A percentile compares a stretch with the other conserved stretches of the same genome.
Evolutionary conservation across 257 asterid genomes (phyloP).

Genomic region (Dorcoceras hygrometricum): DNA sequence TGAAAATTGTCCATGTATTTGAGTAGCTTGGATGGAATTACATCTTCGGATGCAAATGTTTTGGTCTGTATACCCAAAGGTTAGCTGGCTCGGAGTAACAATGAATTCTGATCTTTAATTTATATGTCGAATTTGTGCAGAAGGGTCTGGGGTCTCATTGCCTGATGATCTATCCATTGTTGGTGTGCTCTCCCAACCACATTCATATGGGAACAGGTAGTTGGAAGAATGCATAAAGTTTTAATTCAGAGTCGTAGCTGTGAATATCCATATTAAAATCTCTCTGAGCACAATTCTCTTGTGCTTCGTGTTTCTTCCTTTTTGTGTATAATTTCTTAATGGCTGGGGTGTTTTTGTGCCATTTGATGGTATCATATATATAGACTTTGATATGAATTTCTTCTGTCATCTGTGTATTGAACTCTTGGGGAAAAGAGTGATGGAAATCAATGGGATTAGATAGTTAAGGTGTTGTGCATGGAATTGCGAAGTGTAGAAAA

Average conservation of each 20-base stretch:
- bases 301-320: conserved; percentile 3
- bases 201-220: conserved; percentile 82
- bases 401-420: neutral
- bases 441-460: neutral
- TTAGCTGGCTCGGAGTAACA: conserved; percentile 19
- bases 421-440: neutral
- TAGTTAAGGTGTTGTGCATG: neutral
- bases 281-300: conserved; percentile 3
- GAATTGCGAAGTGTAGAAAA: neutral
- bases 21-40: conserved; percentile 17
- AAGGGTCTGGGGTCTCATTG: conserved; percentile 63
- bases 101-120: conserved; percentile 7
- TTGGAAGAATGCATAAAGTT: conserved; percentile 11
- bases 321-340: neutral
- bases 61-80: conserved; percentile 12
- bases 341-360: neutral
- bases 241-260: conserved; percentile 19
- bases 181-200: conserved; percentile 85
- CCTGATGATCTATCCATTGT: conserved; percentile 72
- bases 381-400: conserved; percentile 6
- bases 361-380: neutral
- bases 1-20: conserved; percentile 19
- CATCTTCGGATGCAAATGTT: conserved; percentile 1
- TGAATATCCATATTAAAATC: no score
- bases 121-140: conserved; percentile 41